These are phyloP conservation scores for Urostyla sp. DNA, from an alignment of 73 alveolate species.

Conservation along the genomic window DNA sequence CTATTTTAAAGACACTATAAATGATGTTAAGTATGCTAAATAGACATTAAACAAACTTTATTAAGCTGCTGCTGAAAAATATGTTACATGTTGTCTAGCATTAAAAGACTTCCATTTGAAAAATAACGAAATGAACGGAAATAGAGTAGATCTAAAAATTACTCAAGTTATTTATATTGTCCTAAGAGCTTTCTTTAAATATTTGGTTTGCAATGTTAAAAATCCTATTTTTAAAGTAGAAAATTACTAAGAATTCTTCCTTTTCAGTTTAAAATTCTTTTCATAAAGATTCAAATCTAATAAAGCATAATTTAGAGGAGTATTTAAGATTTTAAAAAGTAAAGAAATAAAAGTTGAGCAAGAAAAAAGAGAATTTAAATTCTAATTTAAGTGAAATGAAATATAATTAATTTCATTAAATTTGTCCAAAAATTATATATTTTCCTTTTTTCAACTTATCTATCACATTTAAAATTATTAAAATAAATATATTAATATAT, in stretches of 20 bases:
- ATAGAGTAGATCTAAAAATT: slow-evolving; percentile 8
- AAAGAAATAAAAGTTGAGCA: slow-evolving; percentile 47
- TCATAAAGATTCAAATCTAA: slow-evolving; percentile 24
- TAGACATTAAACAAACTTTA: slow-evolving; percentile 56
- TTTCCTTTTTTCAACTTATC: no score
- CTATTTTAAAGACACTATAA: slow-evolving; percentile 60
- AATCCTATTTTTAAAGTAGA: slow-evolving; percentile 38
- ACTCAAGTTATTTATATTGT: slow-evolving; percentile 50
- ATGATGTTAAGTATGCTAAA: slow-evolving; percentile 45
- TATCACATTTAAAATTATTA: no score
- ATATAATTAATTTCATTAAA: not conserved
- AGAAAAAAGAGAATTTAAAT: slow-evolving; percentile 9
- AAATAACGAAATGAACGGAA: not conserved
- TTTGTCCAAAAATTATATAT: no score
- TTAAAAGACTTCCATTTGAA: slow-evolving; percentile 54
- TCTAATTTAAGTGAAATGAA: not conserved
- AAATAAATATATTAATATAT: no score
- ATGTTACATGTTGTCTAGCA: slow-evolving; percentile 57
- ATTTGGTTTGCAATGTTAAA: slow-evolving; percentile 65
- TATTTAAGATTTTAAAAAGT: slow-evolving; percentile 45
- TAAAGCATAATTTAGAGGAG: slow-evolving; percentile 54
- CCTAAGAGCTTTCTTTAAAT: slow-evolving; percentile 68
- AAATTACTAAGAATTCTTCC: slow-evolving; percentile 57
- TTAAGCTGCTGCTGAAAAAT: slow-evolving; percentile 65
- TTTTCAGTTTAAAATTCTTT: slow-evolving; percentile 45